Evolutionary conservation across 2,329 filamentous ascomycete genomes (phyloP), one percentile per base, ranked within the genome.

Genomic region (Xylaria sp.): DNA sequence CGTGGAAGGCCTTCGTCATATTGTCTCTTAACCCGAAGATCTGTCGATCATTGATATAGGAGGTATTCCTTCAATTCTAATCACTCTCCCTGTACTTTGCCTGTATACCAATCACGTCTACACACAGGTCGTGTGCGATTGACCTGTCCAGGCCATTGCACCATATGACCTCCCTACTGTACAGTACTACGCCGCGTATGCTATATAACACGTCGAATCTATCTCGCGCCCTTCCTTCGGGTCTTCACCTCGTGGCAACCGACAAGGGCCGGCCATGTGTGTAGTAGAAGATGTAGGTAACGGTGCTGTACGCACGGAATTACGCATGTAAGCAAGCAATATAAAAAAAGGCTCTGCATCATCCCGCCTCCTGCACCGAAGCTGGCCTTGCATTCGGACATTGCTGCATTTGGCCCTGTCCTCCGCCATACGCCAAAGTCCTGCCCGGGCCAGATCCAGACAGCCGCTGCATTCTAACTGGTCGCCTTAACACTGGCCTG

Each of bases 361-460:
- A 31, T 55, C 47, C 57, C 54, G 54, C 38, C 29, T 15, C 37
- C 35, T 60, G 56, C 57, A 58, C 61, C 52, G 53, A 60, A 58
- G 53, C 52, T 27, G 41, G 51, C 59, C 31, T 37, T 37, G 27
- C 54, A 51, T 54, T 49, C 62, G 63, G 62, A 38, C 44, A 52
- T 68, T 44, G 33, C 67, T 67, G 54, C 59, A 68, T 69, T 60
- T 61, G 67, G 59, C 58, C 65, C 38, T 67, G 66, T 67, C 62
- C 43, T 54, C 69, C 68, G 60, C 23, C 7, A 21, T 53, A n/a
- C 13, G 38, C 41, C 21, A 33, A 17, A 53, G 33, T 29, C 17
- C 47, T n/a, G 35, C 46, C 23, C 33, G 41, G 59, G 27, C 59
- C 47, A 48, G 38, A 62, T 62, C 54, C 7, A 62, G 59, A 53